Evolutionary conservation across 73 alveolate genomes (phyloP).

Genomic region (Stentor roeselii): DNA sequence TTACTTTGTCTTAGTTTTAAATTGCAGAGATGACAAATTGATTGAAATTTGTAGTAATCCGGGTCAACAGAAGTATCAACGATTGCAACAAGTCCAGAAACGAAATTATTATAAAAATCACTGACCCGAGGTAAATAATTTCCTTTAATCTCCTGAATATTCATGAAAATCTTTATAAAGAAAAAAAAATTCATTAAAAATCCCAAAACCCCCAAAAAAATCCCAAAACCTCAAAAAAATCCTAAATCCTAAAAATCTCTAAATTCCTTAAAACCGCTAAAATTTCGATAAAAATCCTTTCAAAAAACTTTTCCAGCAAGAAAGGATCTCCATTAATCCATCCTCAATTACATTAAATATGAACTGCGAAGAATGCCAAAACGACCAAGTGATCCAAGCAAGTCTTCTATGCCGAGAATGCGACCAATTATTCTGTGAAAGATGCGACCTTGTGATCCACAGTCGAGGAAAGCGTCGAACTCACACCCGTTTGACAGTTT

Average conservation of each 20-base stretch:
- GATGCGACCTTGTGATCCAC: neutral
- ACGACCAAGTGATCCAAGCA: neutral
- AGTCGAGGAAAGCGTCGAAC: neutral
- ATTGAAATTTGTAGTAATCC: neutral
- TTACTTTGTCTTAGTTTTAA: neutral
- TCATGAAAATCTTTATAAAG: too few relatives aligned
- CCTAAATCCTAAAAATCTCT: too few relatives aligned
- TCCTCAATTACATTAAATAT: neutral
- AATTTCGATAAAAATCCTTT: neutral
- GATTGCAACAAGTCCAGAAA: too few relatives aligned
- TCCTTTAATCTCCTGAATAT: too few relatives aligned
- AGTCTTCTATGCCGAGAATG: neutral
- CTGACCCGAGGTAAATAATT: too few relatives aligned
- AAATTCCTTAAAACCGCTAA: neutral
- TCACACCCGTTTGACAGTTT: neutral
- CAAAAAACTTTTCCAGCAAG: neutral
- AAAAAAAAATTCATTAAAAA: too few relatives aligned
- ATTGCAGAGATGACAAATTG: neutral
- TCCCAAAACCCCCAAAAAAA: too few relatives aligned
- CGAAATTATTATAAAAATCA: too few relatives aligned
- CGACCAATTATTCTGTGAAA: neutral
- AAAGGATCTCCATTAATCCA: neutral
- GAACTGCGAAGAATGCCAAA: slow-evolving; percentile 2
- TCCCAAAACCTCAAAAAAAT: too few relatives aligned
- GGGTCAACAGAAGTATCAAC: too few relatives aligned